Conservation (phyloP, 2,329 filamentous ascomycete species). For the Fusarium sp. region DNA sequence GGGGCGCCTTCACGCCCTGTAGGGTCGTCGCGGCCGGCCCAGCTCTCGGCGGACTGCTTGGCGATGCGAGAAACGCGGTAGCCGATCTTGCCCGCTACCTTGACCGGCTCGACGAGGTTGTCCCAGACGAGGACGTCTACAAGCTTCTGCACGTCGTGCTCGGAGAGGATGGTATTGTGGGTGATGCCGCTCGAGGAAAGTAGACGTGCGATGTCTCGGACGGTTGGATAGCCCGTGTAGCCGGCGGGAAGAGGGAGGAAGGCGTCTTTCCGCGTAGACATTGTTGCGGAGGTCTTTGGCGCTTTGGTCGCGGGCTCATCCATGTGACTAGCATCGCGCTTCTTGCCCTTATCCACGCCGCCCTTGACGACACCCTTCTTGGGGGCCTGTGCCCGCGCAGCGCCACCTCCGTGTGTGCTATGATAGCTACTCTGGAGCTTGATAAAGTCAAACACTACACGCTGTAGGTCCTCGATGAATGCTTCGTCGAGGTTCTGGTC, state of each 20-base stretch:
- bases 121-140: constrained; percentile 92
- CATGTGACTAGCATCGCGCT: constrained; percentile 60
- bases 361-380: constrained; percentile 68
- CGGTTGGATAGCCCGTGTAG: constrained; percentile 83
- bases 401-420: constrained; percentile 50
- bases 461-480: constrained; percentile 82
- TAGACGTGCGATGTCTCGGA: constrained; percentile 78
- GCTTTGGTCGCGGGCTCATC: constrained; percentile 48
- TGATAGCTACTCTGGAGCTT: constrained; percentile 77
- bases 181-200: constrained; percentile 77
- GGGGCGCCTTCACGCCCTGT: constrained; percentile 53
- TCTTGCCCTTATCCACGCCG: constrained; percentile 58
- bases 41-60: constrained; percentile 57
- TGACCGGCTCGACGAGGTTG: constrained; percentile 78
- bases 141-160: constrained; percentile 84
- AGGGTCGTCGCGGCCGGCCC: constrained; percentile 55
- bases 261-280: constrained; percentile 49
- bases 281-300: constrained; percentile 37
- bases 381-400: constrained; percentile 58
- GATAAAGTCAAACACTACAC: constrained; percentile 78
- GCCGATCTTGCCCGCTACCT: constrained; percentile 59
- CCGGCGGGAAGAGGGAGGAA: constrained; percentile 69
- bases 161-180: constrained; percentile 74
- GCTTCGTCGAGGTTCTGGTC: constrained; percentile 90
- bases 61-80: constrained; percentile 65